These are phyloP conservation scores for Cercophora scortea DNA, from an alignment of 495 filamentous ascomycete species.

Conservation along the genomic window DNA sequence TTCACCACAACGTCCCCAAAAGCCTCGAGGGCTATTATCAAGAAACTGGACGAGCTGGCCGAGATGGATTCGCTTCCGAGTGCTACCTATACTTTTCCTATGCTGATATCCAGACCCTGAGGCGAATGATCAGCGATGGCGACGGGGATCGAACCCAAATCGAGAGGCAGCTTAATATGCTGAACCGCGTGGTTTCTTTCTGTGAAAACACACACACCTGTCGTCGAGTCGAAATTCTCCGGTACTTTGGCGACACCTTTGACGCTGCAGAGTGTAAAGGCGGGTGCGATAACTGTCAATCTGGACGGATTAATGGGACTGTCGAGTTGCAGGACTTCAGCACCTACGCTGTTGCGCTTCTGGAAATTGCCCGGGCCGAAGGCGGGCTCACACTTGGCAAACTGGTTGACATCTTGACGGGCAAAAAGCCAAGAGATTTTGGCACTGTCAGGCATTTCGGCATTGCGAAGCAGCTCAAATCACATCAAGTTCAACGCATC, in stretches of 20 bases:
- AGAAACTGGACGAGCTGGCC: slow-evolving; percentile 88
- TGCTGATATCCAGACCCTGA: slow-evolving; percentile 52
- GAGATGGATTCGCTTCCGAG: slow-evolving; percentile 78
- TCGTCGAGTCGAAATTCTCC: slow-evolving; percentile 76
- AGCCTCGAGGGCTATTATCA: slow-evolving; percentile 98
- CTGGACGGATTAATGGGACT: slow-evolving; percentile 34
- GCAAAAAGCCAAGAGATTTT: slow-evolving; percentile 32
- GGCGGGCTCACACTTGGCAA: slow-evolving; percentile 43
- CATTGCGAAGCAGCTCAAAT: slow-evolving; percentile 35
- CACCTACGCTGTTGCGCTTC: slow-evolving; percentile 56
- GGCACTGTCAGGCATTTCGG: slow-evolving; percentile 22
- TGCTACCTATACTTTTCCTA: slow-evolving; percentile 89
- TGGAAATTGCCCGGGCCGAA: slow-evolving; percentile 57
- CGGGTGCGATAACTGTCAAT: slow-evolving; percentile 82
- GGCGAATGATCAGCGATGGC: slow-evolving; percentile 69
- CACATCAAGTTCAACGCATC: slow-evolving; percentile 40
- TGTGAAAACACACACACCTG: slow-evolving; percentile 86
- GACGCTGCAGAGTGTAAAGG: slow-evolving; percentile 57
- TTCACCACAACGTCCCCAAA: slow-evolving; percentile 86
- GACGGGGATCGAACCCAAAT: slow-evolving; percentile 73
- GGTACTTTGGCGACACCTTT: slow-evolving; percentile 87
- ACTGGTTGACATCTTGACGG: slow-evolving; percentile 42
- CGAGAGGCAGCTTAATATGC: slow-evolving; percentile 73
- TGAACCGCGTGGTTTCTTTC: slow-evolving; percentile 72
- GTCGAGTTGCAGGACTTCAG: slow-evolving; percentile 71